Percentiles rank a stretch among this genome's conserved stretches.
Evolutionary conservation across 169 alveolate species (phyloP).

Genomic region (Plasmodium cynomolgi): DNA sequence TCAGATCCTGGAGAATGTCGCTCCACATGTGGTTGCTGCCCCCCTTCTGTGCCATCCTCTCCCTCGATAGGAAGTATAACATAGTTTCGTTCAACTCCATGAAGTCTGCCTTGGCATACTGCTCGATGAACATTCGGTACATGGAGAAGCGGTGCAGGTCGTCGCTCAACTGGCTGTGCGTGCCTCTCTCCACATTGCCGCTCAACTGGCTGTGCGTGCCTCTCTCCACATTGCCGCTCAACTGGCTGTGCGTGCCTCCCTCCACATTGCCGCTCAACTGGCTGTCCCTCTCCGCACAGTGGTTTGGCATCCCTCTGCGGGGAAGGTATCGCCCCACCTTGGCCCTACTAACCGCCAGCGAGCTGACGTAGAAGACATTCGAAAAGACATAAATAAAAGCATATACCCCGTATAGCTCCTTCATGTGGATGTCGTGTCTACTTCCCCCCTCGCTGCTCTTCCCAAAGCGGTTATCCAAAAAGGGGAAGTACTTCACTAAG

Average conservation of each 20-base stretch:
- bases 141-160: not conserved
- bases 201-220: not conserved
- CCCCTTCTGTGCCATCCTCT: not conserved
- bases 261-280: not conserved
- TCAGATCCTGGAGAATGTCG: constrained; percentile 17
- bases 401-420: constrained; percentile 14
- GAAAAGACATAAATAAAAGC: constrained; percentile 32
- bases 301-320: not conserved
- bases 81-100: constrained; percentile 46
- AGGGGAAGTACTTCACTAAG: constrained; percentile 29
- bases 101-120: constrained; percentile 3
- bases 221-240: not conserved
- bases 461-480: constrained; percentile 16
- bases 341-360: not conserved
- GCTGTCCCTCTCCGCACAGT: not conserved
- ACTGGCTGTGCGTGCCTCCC: not conserved
- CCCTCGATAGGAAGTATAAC: constrained; percentile 41
- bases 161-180: not conserved
- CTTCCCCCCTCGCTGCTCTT: not conserved
- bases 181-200: not conserved
- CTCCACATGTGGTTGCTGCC: not conserved
- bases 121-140: constrained; percentile 4
- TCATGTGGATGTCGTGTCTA: not conserved
- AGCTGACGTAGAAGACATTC: constrained; percentile 24
- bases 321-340: not conserved